Evolutionary conservation across 2,329 filamentous ascomycete genomes (phyloP).

Genomic region (Coniella vitis): DNA sequence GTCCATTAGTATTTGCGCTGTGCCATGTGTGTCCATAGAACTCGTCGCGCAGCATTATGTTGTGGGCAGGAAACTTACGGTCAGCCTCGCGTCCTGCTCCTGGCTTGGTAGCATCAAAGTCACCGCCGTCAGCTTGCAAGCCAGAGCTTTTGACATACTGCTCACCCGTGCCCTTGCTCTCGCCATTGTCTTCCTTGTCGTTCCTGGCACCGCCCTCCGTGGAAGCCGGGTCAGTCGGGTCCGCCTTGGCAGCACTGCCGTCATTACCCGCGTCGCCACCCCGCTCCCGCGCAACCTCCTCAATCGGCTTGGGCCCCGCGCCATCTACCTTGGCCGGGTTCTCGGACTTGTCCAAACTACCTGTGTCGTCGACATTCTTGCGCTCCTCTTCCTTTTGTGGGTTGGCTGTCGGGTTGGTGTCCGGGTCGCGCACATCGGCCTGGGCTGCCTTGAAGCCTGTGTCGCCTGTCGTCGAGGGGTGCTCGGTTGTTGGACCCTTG

Average conservation of each 20-base stretch:
- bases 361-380: slow-evolving; percentile 30
- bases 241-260: not conserved
- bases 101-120: slow-evolving; percentile 58
- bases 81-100: slow-evolving; percentile 62
- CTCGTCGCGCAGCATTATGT: no score
- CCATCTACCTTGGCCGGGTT: slow-evolving; percentile 31
- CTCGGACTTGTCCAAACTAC: slow-evolving; percentile 26
- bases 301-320: slow-evolving; percentile 37
- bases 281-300: slow-evolving; percentile 27
- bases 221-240: no score
- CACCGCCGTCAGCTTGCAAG: slow-evolving; percentile 56
- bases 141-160: slow-evolving; percentile 52
- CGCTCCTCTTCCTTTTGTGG: slow-evolving; percentile 20
- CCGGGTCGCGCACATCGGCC: slow-evolving; percentile 33
- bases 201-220: not conserved
- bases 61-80: slow-evolving; percentile 39
- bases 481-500: slow-evolving; percentile 20
- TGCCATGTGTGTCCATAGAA: no score
- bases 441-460: slow-evolving; percentile 25
- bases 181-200: slow-evolving; percentile 13
- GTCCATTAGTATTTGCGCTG: no score
- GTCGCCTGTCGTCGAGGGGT: slow-evolving; percentile 23
- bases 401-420: slow-evolving; percentile 28
- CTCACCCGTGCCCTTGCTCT: slow-evolving; percentile 45
- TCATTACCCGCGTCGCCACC: slow-evolving; percentile 25